A percentile compares a stretch with the other conserved stretches of the same genome.
phyloP scores from a whole-genome alignment of 768 basidiomycete genomes.

The Tricholomella constricta region DNA sequence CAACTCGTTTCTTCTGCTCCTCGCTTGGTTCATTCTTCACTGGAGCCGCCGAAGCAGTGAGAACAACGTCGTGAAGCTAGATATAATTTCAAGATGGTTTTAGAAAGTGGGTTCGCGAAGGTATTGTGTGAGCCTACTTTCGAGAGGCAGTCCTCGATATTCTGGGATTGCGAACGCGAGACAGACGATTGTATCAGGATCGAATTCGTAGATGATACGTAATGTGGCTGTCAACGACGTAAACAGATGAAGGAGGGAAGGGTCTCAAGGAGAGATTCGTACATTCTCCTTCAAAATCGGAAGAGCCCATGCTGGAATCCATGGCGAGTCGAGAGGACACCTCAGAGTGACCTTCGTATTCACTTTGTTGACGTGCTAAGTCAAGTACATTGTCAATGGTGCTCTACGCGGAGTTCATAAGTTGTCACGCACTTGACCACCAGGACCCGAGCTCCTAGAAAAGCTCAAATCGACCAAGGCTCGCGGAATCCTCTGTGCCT shows the following conservation, averaged over 20 bases:
- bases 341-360: conserved; percentile 77
- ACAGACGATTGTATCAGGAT: conserved; percentile 69
- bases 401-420: background rate
- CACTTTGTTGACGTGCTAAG: conserved; percentile 86
- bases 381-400: background rate
- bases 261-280: conserved; percentile 20
- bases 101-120: background rate
- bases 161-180: conserved; percentile 77
- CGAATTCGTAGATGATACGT: conserved; percentile 66
- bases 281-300: conserved; percentile 50
- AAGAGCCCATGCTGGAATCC: conserved; percentile 74
- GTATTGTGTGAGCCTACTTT: conserved; percentile 51
- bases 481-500: conserved; percentile 45
- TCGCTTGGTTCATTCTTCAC: conserved; percentile 57
- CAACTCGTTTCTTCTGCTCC: conserved; percentile 58
- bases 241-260: background rate
- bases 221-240: conserved; percentile 49
- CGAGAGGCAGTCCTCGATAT: conserved; percentile 67
- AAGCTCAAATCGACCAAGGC: conserved; percentile 63
- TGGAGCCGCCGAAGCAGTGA: conserved; percentile 44
- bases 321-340: conserved; percentile 55
- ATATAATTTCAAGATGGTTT: background rate
- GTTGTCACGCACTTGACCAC: conserved; percentile 66
- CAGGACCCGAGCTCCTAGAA: conserved; percentile 81
- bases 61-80: conserved; percentile 57